Evolutionary conservation across 352 stramenopile genomes (phyloP), one percentile per base, ranked within the genome.

Genomic region (Globisporangium emineosum): DNA sequence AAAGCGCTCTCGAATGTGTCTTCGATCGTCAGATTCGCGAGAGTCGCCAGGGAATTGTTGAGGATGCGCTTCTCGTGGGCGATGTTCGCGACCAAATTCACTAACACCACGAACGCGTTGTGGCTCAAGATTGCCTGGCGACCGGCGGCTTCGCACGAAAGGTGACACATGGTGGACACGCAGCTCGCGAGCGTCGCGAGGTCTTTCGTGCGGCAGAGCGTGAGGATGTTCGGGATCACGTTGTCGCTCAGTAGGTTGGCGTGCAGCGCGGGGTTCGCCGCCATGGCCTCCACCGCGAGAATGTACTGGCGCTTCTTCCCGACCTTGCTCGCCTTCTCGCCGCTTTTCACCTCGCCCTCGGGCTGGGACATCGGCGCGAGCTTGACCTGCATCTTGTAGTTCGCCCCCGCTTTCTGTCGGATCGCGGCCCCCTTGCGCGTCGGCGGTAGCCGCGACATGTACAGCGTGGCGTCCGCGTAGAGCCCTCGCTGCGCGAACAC

Each of bases 11-110:
- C 83, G 37, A 74, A 78, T 15, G 77, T 74, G 52, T 92, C 83
- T 42, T 92, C 81, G 30, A 92, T 90, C 33, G 81, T 92, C 19
- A 90, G 57, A 45, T 92, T 92, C 2, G 81, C 78, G n/a, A 90
- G 67, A 21, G 72, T 85, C 17, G 64, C 70, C 10, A 78, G 66
- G 0, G 73, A 69, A 21, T 69, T 63, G 13, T 59, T 62, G 37
- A 60, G 30, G 29, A 61, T 51, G 12, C 30, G 66, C 27, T 37
- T 43, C 3, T 68, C 68, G 1, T 64, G 42, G 1, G 58, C 8
- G 7, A 60, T 45, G 9, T 37, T 55, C 3, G 68, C 56, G 7
- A 64, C 23, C 5, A 88, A 60, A 6, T 63, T 70, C 9, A 77
- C 68, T 17, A 90, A 60, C 0, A 91, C 21, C 4, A 72, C 43